phyloP scores from a whole-genome alignment of 2,329 filamentous ascomycete species.

The Camillea tinctor region DNA sequence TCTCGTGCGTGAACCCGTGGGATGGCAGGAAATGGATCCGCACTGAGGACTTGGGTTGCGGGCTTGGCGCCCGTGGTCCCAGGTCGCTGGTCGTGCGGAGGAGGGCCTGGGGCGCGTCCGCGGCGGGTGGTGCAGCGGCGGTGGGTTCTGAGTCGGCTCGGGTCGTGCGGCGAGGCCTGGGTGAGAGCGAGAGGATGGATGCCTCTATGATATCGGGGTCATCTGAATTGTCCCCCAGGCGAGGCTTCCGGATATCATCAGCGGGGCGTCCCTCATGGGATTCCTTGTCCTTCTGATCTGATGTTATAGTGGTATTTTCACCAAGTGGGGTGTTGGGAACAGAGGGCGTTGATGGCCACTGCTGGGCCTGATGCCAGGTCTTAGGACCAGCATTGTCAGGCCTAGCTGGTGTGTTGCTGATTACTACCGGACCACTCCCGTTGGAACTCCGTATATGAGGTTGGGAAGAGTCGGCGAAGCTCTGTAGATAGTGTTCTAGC shows the following conservation, averaged over 20 bases:
- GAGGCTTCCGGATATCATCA: neutral
- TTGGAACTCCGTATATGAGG: constrained; percentile 9
- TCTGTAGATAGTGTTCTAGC: constrained; percentile 48
- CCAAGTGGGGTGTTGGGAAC: constrained; percentile 3
- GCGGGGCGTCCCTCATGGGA: neutral
- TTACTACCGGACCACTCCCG: constrained; percentile 10
- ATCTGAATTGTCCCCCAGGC: neutral
- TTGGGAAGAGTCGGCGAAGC: constrained; percentile 28
- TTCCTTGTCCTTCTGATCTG: neutral
- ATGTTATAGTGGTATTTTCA: neutral
- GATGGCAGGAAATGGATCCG: constrained; percentile 23
- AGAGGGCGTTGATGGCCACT: neutral
- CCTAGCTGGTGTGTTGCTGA: constrained; percentile 7
- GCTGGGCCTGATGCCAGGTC: neutral
- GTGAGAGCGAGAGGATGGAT: constrained; percentile 21
- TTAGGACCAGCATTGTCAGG: too few relatives aligned
- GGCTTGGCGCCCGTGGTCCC: constrained; percentile 23
- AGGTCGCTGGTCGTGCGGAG: constrained; percentile 36
- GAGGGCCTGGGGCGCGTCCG: constrained; percentile 23
- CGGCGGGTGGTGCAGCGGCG: constrained; percentile 26
- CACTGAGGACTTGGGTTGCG: constrained; percentile 8
- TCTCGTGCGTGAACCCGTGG: constrained; percentile 30
- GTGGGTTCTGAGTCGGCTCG: constrained; percentile 37
- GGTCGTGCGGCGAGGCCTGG: constrained; percentile 8
- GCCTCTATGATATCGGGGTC: constrained; percentile 23